Conservation (phyloP, 108 stramenopile species). For the Nitzschia sp. region DNA sequence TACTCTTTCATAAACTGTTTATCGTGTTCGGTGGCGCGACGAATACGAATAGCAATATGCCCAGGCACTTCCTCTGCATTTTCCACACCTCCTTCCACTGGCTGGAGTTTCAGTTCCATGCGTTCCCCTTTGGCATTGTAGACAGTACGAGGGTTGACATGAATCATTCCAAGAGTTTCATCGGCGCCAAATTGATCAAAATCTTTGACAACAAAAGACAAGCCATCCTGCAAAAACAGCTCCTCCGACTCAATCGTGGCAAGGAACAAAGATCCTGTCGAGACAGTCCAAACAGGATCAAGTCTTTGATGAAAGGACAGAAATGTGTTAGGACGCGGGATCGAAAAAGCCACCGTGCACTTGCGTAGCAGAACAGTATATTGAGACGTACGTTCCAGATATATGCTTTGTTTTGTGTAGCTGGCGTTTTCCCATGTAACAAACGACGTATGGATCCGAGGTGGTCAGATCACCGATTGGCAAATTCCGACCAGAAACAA, state of each 20-base stretch:
- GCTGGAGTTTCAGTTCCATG: conserved; percentile 44
- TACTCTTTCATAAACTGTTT: conserved; percentile 65
- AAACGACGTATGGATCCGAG: conserved; percentile 65
- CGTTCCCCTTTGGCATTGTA: conserved; percentile 66
- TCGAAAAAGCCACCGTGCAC: background rate
- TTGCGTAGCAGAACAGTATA: too few species aligned
- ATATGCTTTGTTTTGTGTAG: conserved; percentile 64
- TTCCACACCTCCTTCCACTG: conserved; percentile 5
- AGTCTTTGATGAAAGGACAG: conserved; percentile 17
- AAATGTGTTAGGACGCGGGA: too few species aligned
- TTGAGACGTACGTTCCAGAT: conserved; percentile 34
- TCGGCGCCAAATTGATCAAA: conserved; percentile 53
- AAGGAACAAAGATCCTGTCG: conserved; percentile 65
- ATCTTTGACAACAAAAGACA: conserved; percentile 68
- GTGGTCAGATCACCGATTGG: conserved; percentile 56
- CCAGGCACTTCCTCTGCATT: conserved; percentile 31
- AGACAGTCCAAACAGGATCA: conserved; percentile 78
- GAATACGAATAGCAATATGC: conserved; percentile 59
- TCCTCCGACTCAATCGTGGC: conserved; percentile 49
- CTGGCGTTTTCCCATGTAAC: conserved; percentile 43
- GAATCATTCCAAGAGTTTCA: conserved; percentile 56
- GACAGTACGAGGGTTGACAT: conserved; percentile 44
- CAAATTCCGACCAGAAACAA: conserved; percentile 65
- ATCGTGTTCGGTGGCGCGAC: conserved; percentile 68
- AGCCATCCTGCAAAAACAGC: conserved; percentile 64